phyloP scores from a whole-genome alignment of 2,329 filamentous ascomycete species.

The Arthrobotrys sphaeroides region DNA sequence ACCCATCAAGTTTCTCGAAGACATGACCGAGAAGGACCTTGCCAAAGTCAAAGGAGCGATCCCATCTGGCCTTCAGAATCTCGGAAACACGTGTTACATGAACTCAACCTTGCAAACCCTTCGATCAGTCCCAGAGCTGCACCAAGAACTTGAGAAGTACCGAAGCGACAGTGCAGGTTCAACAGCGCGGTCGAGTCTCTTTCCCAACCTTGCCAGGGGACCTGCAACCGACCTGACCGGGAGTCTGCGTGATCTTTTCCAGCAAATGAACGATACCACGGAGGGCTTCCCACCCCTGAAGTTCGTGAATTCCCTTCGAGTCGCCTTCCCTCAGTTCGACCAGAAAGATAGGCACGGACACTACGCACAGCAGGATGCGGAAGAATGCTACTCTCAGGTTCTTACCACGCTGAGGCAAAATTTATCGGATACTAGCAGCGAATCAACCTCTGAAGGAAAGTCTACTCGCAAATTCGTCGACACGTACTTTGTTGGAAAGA shows the following conservation, averaged over 20 bases:
- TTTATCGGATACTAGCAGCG: constrained; percentile 61
- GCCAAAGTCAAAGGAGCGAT: constrained; percentile 83
- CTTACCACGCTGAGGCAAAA: constrained; percentile 82
- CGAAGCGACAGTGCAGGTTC: constrained; percentile 57
- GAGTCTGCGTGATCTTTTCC: constrained; percentile 83
- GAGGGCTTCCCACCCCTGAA: constrained; percentile 82
- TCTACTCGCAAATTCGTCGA: constrained; percentile 78
- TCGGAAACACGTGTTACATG: constrained; percentile 98
- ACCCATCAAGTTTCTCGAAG: constrained; percentile 87
- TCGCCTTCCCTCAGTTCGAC: constrained; percentile 88
- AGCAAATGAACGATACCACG: constrained; percentile 87
- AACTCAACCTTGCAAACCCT: constrained; percentile 97
- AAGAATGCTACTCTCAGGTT: constrained; percentile 98
- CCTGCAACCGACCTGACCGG: constrained; percentile 71
- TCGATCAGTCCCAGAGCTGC: constrained; percentile 87
- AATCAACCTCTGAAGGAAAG: constrained; percentile 61
- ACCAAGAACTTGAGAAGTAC: constrained; percentile 77
- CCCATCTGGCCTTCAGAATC: constrained; percentile 86
- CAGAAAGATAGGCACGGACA: constrained; percentile 83
- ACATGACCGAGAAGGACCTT: constrained; percentile 94
- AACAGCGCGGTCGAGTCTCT: constrained; percentile 52
- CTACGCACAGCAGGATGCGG: constrained; percentile 97
- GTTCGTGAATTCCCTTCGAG: constrained; percentile 82
- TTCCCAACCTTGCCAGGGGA: constrained; percentile 57
- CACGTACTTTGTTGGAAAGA: constrained; percentile 85